phyloP scores from a whole-genome alignment of 2,329 filamentous ascomycete species.

The Cytospora piceicola region DNA sequence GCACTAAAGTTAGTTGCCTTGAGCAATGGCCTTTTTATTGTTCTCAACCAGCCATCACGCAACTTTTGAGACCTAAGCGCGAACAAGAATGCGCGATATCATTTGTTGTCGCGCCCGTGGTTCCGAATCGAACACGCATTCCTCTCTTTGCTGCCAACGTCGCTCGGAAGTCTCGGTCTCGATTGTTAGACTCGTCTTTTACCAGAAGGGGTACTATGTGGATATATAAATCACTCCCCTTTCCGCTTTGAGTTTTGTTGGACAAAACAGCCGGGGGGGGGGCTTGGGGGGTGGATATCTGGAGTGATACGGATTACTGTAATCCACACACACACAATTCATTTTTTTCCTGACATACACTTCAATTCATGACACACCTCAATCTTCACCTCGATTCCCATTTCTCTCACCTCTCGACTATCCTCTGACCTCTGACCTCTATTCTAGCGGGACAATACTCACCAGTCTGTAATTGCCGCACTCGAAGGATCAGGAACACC shows the following conservation, averaged over 20 bases:
- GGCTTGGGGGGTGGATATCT: background rate
- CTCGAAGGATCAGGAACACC: background rate
- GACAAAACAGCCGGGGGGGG: background rate
- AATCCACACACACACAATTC: too few relatives aligned
- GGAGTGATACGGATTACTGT: background rate
- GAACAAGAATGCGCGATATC: background rate
- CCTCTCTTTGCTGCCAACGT: slow-evolving; percentile 2
- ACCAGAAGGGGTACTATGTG: slow-evolving; percentile 13
- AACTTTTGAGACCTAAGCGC: background rate
- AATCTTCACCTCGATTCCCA: too few relatives aligned
- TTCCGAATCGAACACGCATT: background rate
- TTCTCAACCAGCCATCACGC: slow-evolving; percentile 9
- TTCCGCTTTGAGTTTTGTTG: slow-evolving; percentile 2
- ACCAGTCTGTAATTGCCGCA: slow-evolving; percentile 1
- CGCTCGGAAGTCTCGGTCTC: background rate
- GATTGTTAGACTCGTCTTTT: slow-evolving; percentile 1
- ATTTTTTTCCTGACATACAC: too few relatives aligned
- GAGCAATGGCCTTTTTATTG: slow-evolving; percentile 17
- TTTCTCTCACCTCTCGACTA: too few relatives aligned
- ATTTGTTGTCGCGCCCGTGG: background rate
- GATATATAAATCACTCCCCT: background rate
- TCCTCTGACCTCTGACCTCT: background rate
- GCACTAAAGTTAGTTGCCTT: slow-evolving; percentile 9
- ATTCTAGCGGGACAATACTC: background rate
- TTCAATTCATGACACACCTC: too few relatives aligned